Base-by-base conservation (phyloP, 805 yeast species). In the Scheffersomyces spartinae region DNA sequence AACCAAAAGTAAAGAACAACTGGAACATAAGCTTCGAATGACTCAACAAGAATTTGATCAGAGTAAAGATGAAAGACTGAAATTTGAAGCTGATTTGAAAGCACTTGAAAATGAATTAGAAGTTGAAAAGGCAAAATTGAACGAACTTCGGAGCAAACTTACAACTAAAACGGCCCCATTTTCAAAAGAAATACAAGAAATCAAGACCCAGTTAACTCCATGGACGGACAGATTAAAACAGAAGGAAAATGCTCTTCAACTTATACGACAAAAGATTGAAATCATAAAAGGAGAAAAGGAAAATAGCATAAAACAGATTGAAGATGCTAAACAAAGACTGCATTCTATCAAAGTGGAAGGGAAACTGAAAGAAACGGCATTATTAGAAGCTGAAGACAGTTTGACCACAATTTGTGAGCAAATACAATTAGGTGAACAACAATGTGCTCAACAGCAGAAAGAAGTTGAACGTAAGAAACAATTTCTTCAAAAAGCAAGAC, bases 161-260 rank as follows among this genome's bases (percentile, higher is more conserved):
- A 72, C 83, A 6, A 76, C 71, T 24, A 82, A 83, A 44, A 88
- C 97, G 0, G 64, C 72, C 7, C 73, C 55, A 2, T 64, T 78
- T 28, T 70, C 86, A 1, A 65, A 62, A 6, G 67, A 80, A 40
- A 78, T 86, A 26, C 79, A 71, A 36, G 39, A 42, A 9, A 52
- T 74, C 20, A 86, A 82, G 44, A 63, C 60, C 6, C 62, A 76
- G 32, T 52, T 84, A 5, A 86, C 81, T 36, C 98, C 97, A 0
- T 84, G 93, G 86, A 72, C 71, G 31, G 75, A 68, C 15, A 66
- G 72, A 34, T 53, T 85, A 16, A 74, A 68, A 31, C 64, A 67
- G 9, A 74, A 75, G 30, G 72, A 72, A 28, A 67, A 79, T 9
- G 72, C 73, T 23, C 65, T 79, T 6, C 68, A 74, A 26, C 64